phyloP scores from a whole-genome alignment of 176 grass and related monocot genomes.

The Carex parvula region DNA sequence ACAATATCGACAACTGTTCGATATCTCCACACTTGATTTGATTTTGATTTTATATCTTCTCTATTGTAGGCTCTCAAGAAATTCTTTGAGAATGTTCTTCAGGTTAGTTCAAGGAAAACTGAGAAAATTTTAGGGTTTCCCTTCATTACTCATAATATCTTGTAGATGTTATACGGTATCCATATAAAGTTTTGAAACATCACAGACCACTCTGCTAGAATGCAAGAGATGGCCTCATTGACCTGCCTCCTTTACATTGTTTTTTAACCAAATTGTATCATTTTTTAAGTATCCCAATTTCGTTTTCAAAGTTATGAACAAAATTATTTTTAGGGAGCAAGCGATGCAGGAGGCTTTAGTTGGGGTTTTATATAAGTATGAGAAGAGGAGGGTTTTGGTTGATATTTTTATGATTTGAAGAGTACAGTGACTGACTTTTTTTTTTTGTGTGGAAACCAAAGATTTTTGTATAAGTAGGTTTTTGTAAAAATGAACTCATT shows the following conservation, averaged over 20 bases:
- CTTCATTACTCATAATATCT: not conserved
- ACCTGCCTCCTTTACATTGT: not conserved
- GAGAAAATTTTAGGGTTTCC: not conserved
- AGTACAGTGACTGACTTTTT: no score
- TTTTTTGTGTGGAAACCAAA: not conserved
- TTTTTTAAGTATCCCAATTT: not conserved
- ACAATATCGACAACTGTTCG: not conserved
- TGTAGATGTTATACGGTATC: not conserved
- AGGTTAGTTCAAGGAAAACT: constrained; percentile 43
- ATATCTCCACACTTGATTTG: constrained; percentile 22
- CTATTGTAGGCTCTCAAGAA: constrained; percentile 78
- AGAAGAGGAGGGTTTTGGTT: not conserved
- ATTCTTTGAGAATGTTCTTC: constrained; percentile 92
- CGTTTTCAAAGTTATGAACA: not conserved
- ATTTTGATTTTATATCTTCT: constrained; percentile 35
- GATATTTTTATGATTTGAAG: constrained; percentile 2
- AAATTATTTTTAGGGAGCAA: not conserved
- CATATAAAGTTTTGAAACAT: not conserved
- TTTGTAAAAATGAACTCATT: not conserved
- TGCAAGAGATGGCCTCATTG: not conserved
- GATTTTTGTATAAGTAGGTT: not conserved
- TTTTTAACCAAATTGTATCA: not conserved
- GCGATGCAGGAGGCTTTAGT: not conserved
- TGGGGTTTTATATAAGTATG: not conserved
- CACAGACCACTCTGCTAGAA: not conserved